A percentile compares a stretch with the other conserved stretches of the same genome.
Evolutionary conservation across 768 basidiomycete species (phyloP).

Genomic region (Tricholoma terreum): DNA sequence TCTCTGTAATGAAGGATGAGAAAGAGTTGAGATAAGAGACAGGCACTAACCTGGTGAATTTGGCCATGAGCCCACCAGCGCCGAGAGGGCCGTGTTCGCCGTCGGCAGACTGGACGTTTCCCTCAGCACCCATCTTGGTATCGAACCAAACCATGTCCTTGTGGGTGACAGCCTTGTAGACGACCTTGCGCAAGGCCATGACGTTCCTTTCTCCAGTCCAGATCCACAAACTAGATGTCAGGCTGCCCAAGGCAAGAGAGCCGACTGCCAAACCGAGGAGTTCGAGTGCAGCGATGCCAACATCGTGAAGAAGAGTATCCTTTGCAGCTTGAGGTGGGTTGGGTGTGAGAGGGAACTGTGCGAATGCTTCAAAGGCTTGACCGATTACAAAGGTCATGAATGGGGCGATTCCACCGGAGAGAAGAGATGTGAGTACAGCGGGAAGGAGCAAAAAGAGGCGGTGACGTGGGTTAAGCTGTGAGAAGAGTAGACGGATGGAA

Average conservation of each 20-base stretch:
- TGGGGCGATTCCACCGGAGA: slow-evolving; percentile 71
- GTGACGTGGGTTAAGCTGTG: slow-evolving; percentile 58
- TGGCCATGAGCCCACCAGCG: no score
- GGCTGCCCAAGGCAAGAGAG: slow-evolving; percentile 66
- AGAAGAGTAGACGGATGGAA: slow-evolving; percentile 50
- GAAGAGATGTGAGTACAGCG: slow-evolving; percentile 56
- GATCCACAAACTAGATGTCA: slow-evolving; percentile 82
- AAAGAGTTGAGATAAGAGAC: no score
- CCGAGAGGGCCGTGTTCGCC: no score
- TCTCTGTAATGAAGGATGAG: no score
- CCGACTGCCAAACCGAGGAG: slow-evolving; percentile 65
- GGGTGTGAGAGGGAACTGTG: slow-evolving; percentile 44
- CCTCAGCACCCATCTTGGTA: slow-evolving; percentile 71
- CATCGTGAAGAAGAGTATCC: slow-evolving; percentile 46
- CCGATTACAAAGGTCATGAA: slow-evolving; percentile 87
- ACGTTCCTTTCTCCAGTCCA: slow-evolving; percentile 86
- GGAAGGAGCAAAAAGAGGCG: slow-evolving; percentile 59
- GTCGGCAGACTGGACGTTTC: no score
- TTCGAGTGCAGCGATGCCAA: slow-evolving; percentile 47
- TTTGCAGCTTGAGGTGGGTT: slow-evolving; percentile 39
- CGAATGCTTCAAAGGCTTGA: slow-evolving; percentile 70
- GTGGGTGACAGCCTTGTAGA: no score
- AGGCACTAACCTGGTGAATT: no score
- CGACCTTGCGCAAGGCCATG: no score
- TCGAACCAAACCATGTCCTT: slow-evolving; percentile 93